A percentile compares a stretch with the other conserved stretches of the same genome.
phyloP scores from a whole-genome alignment of 2,329 filamentous ascomycete species.

The Myriosclerotinia duriaeana region DNA sequence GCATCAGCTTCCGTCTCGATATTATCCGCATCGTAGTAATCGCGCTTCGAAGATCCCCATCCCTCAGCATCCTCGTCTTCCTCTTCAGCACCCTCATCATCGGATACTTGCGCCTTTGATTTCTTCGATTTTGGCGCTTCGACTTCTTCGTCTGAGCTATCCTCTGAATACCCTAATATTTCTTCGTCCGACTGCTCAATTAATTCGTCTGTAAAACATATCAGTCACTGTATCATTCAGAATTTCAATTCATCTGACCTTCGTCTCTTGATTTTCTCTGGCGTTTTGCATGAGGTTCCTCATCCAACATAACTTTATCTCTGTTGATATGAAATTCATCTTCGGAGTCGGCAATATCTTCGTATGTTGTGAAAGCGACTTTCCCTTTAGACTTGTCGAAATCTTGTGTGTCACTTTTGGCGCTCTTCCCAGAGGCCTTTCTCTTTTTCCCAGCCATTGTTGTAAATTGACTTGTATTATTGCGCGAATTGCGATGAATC shows the following conservation, averaged over 20 bases:
- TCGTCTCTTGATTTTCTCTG: slow-evolving; percentile 69
- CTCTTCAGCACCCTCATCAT: slow-evolving; percentile 55
- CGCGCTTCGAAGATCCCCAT: slow-evolving; percentile 85
- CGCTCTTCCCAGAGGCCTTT: slow-evolving; percentile 19
- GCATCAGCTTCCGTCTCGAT: slow-evolving; percentile 68
- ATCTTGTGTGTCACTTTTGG: background rate
- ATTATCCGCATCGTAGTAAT: slow-evolving; percentile 88
- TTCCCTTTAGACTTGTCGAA: slow-evolving; percentile 37
- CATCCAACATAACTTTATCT: slow-evolving; percentile 83
- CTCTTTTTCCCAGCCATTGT: slow-evolving; percentile 25
- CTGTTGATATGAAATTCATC: slow-evolving; percentile 88
- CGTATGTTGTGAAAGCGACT: slow-evolving; percentile 52
- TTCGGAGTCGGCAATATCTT: slow-evolving; percentile 89
- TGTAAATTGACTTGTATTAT: background rate
- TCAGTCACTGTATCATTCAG: slow-evolving; percentile 4
- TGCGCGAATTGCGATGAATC: background rate
- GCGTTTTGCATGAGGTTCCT: slow-evolving; percentile 75
- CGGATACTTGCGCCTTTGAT: slow-evolving; percentile 53
- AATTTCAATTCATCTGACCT: slow-evolving; percentile 43
- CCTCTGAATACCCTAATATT: slow-evolving; percentile 52
- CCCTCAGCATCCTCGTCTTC: slow-evolving; percentile 62
- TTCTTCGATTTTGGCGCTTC: slow-evolving; percentile 25
- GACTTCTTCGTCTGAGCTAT: slow-evolving; percentile 43
- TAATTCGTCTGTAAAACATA: slow-evolving; percentile 46
- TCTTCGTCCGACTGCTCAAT: slow-evolving; percentile 64